These are phyloP conservation scores for Venturia carpophila DNA, from an alignment of 2,329 filamentous ascomycete species.

Conservation along the genomic window DNA sequence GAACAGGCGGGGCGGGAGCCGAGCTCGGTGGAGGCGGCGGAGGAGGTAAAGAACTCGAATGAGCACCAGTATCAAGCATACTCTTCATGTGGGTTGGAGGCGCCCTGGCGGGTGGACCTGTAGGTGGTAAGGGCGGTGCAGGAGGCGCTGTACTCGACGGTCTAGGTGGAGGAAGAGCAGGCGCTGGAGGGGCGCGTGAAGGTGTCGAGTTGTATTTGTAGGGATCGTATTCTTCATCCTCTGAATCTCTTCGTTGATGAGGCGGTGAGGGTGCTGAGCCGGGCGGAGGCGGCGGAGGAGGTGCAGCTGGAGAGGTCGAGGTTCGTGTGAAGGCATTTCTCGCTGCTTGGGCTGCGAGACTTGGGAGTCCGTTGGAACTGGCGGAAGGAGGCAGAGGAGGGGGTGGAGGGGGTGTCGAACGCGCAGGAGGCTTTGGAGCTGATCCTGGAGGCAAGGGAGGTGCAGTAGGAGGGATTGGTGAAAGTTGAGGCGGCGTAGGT, in stretches of 20 bases:
- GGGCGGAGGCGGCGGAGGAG: slow-evolving; percentile 33
- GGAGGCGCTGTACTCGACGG: slow-evolving; percentile 22
- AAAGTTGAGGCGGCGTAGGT: slow-evolving; percentile 34
- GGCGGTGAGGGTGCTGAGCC: slow-evolving; percentile 27
- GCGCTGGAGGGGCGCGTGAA: slow-evolving; percentile 31
- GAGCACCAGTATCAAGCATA: slow-evolving; percentile 8
- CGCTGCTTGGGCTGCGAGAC: slow-evolving; percentile 51
- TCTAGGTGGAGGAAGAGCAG: slow-evolving; percentile 21
- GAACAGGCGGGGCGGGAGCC: slow-evolving; percentile 30
- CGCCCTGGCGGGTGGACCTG: slow-evolving; percentile 35
- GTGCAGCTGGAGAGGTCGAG: slow-evolving; percentile 30
- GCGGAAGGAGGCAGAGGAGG: slow-evolving; percentile 30
- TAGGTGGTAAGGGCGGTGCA: slow-evolving; percentile 28
- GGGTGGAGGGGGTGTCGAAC: slow-evolving; percentile 42
- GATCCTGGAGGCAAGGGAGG: slow-evolving; percentile 35
- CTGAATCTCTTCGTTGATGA: slow-evolving; percentile 20
- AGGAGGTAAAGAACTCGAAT: slow-evolving; percentile 35
- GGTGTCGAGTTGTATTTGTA: slow-evolving; percentile 29
- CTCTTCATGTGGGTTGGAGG: slow-evolving; percentile 24
- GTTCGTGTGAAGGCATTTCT: slow-evolving; percentile 47
- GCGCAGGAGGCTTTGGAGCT: slow-evolving; percentile 24
- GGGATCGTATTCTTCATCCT: slow-evolving; percentile 19
- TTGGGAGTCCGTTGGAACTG: slow-evolving; percentile 28
- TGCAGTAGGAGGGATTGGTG: slow-evolving; percentile 33
- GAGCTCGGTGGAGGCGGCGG: slow-evolving; percentile 31